Percentiles rank a stretch among this genome's conserved stretches.
Evolutionary conservation across 306 rosid genomes (phyloP).

Genomic region (Castanea crenata): DNA sequence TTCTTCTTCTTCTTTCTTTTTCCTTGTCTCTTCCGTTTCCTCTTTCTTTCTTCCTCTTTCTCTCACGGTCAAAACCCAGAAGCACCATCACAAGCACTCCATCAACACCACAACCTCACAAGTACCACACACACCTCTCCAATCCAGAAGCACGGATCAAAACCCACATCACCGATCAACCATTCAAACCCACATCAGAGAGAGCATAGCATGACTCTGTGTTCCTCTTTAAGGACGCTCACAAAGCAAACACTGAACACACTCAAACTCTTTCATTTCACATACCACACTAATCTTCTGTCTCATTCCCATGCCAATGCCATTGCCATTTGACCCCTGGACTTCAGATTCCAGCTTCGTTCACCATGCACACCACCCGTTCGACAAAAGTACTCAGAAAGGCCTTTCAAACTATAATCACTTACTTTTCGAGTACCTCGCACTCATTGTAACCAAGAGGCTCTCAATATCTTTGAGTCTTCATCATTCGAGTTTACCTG

Average conservation of each 20-base stretch:
- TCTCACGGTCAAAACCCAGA: no score
- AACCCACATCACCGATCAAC: no score
- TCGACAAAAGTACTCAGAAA: conserved; percentile 52
- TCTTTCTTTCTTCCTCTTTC: no score
- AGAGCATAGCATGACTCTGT: conserved; percentile 39
- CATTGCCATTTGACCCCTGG: background rate
- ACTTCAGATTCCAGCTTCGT: background rate
- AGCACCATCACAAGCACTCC: no score
- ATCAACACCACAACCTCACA: no score
- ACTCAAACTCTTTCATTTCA: conserved; percentile 8
- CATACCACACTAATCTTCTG: conserved; percentile 1
- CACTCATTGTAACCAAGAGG: conserved; percentile 42
- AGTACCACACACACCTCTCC: no score
- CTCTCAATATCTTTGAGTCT: conserved; percentile 41
- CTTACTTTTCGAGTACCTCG: conserved; percentile 52
- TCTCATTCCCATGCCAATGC: background rate
- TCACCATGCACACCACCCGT: conserved; percentile 40
- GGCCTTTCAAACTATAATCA: conserved; percentile 31
- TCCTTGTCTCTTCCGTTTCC: no score
- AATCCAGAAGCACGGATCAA: no score
- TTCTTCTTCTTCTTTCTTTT: no score
- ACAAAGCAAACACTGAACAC: conserved; percentile 26
- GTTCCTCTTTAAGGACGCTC: conserved; percentile 24
- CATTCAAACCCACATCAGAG: background rate
- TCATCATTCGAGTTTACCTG: conserved; percentile 31